A percentile compares a stretch with the other conserved stretches of the same genome.
Conservation (phyloP, 1,139 yeast genomes). For the Pichia terricola region DNA sequence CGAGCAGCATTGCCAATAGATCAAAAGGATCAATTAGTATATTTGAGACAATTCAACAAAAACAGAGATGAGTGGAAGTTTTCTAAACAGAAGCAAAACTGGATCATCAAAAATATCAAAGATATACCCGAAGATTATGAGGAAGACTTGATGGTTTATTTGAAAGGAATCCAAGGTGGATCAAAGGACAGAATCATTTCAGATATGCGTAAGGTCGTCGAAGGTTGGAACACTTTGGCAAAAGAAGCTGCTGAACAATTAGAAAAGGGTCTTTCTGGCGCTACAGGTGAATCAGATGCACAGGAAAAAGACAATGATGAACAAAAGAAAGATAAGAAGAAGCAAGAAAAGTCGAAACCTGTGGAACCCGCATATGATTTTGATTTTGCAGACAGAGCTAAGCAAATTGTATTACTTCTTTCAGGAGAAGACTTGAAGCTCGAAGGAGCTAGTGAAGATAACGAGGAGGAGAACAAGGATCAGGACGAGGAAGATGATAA, state of each 20-base stretch:
- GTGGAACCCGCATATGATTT: neutral
- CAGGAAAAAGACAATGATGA: conserved; percentile 7
- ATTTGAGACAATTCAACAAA: conserved; percentile 54
- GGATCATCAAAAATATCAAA: conserved; percentile 69
- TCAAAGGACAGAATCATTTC: conserved; percentile 49
- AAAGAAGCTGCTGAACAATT: conserved; percentile 33
- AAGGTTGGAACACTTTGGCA: conserved; percentile 49
- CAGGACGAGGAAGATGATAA: conserved; percentile 6
- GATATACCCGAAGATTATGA: conserved; percentile 48
- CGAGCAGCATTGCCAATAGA: conserved; percentile 45
- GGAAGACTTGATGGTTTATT: conserved; percentile 44
- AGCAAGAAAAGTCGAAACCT: conserved; percentile 15
- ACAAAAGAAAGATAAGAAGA: conserved; percentile 16
- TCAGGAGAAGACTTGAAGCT: neutral
- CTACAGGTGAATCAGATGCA: neutral
- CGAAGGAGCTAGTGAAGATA: conserved; percentile 1
- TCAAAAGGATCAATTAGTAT: conserved; percentile 72
- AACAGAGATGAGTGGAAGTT: conserved; percentile 76
- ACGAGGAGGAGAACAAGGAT: conserved; percentile 4
- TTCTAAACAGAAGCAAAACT: conserved; percentile 88
- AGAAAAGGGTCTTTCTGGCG: conserved; percentile 10
- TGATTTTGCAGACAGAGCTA: neutral
- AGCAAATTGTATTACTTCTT: neutral
- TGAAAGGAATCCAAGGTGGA: conserved; percentile 69
- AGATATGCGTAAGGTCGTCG: conserved; percentile 39